Evolutionary conservation across 768 basidiomycete genomes (phyloP).

Genomic region (Sutorius australiensis): DNA sequence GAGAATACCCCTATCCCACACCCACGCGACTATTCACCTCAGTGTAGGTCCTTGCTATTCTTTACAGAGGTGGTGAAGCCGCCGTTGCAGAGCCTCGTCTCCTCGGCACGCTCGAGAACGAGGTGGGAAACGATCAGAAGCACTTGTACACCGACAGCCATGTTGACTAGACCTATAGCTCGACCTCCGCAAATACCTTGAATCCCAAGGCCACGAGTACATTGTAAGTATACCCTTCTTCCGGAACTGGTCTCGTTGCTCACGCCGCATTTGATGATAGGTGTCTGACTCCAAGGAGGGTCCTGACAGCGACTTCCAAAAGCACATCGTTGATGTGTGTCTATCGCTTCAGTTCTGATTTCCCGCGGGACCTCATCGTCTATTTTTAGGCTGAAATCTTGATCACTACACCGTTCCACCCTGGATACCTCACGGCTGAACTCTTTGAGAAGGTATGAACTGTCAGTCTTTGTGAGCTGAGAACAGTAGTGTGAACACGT

Average conservation of each 20-base stretch:
- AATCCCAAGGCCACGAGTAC: constrained; percentile 69
- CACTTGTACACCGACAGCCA: background rate
- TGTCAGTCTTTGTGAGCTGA: background rate
- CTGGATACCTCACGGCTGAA: constrained; percentile 75
- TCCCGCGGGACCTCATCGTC: constrained; percentile 12
- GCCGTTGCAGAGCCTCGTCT: constrained; percentile 70
- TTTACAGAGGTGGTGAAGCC: constrained; percentile 65
- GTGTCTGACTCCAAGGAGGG: constrained; percentile 84
- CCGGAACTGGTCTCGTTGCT: background rate
- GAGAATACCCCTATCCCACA: background rate
- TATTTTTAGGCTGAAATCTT: constrained; percentile 62
- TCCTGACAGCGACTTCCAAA: constrained; percentile 74
- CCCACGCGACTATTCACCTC: background rate
- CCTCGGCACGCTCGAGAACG: constrained; percentile 77
- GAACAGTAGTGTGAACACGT: background rate
- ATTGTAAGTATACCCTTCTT: constrained; percentile 42
- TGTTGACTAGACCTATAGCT: constrained; percentile 43
- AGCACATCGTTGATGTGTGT: constrained; percentile 74
- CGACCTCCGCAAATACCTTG: constrained; percentile 67
- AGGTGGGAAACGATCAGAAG: constrained; percentile 37
- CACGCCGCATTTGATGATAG: constrained; percentile 32
- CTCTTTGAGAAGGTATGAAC: constrained; percentile 58
- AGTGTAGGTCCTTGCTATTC: constrained; percentile 63
- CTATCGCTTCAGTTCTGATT: background rate
- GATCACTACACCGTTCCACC: constrained; percentile 86